These are phyloP conservation scores for Ogataea degrootiae DNA, from an alignment of 805 yeast genomes.

Conservation along the genomic window DNA sequence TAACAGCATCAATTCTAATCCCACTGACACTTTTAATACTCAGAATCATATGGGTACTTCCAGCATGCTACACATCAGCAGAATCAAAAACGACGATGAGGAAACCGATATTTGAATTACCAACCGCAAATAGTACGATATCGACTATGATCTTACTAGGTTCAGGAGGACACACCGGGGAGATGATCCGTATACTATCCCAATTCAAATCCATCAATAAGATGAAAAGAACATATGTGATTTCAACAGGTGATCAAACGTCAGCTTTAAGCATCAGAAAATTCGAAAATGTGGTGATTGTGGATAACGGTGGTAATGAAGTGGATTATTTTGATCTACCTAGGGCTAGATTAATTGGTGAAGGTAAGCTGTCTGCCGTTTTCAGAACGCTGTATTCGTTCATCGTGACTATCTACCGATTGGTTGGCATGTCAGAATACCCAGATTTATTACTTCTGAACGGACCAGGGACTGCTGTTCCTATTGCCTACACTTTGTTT, in stretches of 20 bases:
- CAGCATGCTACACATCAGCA: slow-evolving; percentile 10
- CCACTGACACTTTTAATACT: slow-evolving; percentile 2
- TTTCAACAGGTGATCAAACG: slow-evolving; percentile 43
- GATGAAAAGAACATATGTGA: slow-evolving; percentile 25
- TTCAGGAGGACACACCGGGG: slow-evolving; percentile 97
- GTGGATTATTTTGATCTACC: slow-evolving; percentile 25
- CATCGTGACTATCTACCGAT: slow-evolving; percentile 11
- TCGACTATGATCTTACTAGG: slow-evolving; percentile 66
- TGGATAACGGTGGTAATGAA: slow-evolving; percentile 4
- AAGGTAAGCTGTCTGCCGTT: slow-evolving; percentile 28
- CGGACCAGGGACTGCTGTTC: slow-evolving; percentile 83
- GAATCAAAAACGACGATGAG: background rate
- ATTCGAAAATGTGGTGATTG: slow-evolving; percentile 34
- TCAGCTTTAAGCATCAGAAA: slow-evolving; percentile 37
- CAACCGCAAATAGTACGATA: background rate
- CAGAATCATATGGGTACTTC: slow-evolving; percentile 21
- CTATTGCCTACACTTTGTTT: slow-evolving; percentile 57
- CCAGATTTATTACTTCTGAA: slow-evolving; percentile 42
- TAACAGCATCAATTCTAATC: slow-evolving; percentile 8
- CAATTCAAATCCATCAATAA: slow-evolving; percentile 29
- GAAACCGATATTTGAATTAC: background rate
- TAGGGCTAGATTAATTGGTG: slow-evolving; percentile 36
- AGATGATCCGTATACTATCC: slow-evolving; percentile 70
- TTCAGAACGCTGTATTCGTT: slow-evolving; percentile 32
- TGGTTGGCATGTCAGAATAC: slow-evolving; percentile 3